phyloP scores from a whole-genome alignment of 805 yeast species.

The Metschnikowia kofuensis region DNA sequence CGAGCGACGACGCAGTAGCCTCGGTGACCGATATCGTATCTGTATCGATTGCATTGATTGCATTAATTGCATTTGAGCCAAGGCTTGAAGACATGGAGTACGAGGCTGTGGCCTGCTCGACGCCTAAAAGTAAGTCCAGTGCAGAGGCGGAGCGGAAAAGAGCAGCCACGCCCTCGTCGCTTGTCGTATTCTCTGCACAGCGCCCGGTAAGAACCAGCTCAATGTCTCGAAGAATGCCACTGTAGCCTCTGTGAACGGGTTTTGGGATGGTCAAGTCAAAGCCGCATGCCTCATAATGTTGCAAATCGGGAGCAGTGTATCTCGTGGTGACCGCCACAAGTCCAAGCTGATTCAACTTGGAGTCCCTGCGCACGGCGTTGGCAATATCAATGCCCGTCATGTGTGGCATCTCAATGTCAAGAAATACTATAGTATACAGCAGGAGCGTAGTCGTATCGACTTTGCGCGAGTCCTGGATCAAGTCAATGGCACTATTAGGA shows the following conservation, averaged over 20 bases:
- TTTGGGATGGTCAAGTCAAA: constrained; percentile 41
- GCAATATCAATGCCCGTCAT: constrained; percentile 40
- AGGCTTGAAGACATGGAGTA: background rate
- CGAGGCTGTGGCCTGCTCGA: background rate
- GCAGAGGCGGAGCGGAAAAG: background rate
- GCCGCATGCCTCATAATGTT: constrained; percentile 31
- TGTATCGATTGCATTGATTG: background rate
- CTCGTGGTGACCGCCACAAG: constrained; percentile 43
- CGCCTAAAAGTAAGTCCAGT: constrained; percentile 1
- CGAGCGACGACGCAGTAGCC: background rate
- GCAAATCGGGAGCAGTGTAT: constrained; percentile 25
- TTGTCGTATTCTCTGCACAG: background rate
- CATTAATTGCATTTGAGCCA: background rate
- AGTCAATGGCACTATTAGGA: constrained; percentile 29
- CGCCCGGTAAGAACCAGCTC: constrained; percentile 15
- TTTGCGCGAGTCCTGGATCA: constrained; percentile 29
- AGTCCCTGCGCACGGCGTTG: constrained; percentile 11
- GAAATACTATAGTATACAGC: constrained; percentile 26
- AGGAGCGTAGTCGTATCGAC: constrained; percentile 23
- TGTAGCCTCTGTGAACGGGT: constrained; percentile 29
- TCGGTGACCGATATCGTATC: background rate
- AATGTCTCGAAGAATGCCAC: constrained; percentile 19
- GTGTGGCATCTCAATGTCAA: constrained; percentile 47
- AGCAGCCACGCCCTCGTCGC: background rate
- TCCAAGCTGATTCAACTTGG: constrained; percentile 22